These are phyloP conservation scores for Tolypocladium album DNA, from an alignment of 2,329 filamentous ascomycete species.

Conservation along the genomic window DNA sequence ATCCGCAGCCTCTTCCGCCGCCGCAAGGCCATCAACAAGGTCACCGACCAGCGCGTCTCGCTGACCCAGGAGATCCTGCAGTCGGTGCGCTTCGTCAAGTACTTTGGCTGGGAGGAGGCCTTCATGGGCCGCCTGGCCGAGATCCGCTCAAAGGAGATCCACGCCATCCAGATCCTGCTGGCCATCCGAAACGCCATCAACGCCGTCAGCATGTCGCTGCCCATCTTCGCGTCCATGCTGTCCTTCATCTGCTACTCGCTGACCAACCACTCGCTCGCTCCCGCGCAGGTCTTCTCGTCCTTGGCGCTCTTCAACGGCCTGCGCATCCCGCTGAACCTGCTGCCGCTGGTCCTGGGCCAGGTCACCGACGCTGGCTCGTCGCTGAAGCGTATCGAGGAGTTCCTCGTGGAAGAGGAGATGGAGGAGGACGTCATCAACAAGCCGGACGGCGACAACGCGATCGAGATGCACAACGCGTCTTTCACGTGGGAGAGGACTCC, in stretches of 20 bases:
- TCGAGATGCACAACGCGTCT: conserved; percentile 60
- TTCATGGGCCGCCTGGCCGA: conserved; percentile 68
- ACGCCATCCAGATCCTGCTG: conserved; percentile 72
- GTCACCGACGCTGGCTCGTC: conserved; percentile 84
- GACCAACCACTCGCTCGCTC: conserved; percentile 54
- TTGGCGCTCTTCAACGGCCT: conserved; percentile 88
- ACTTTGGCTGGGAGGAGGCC: conserved; percentile 86
- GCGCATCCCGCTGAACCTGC: conserved; percentile 77
- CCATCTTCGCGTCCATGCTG: conserved; percentile 91
- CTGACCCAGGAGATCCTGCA: conserved; percentile 88
- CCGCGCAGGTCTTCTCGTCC: conserved; percentile 82
- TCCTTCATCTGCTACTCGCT: conserved; percentile 77
- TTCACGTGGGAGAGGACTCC: conserved; percentile 81
- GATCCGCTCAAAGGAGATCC: conserved; percentile 68
- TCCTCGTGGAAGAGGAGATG: conserved; percentile 75
- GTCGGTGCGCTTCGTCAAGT: conserved; percentile 91
- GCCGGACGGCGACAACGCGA: conserved; percentile 51
- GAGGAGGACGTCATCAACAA: conserved; percentile 54
- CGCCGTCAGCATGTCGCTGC: conserved; percentile 73
- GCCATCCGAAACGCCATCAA: conserved; percentile 79
- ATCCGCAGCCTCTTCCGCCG: conserved; percentile 68
- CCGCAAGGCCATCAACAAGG: conserved; percentile 75
- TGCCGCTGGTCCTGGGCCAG: conserved; percentile 82
- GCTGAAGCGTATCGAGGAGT: conserved; percentile 76
- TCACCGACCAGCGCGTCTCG: conserved; percentile 85